Evolutionary conservation across 495 filamentous ascomycete genomes (phyloP), one percentile per base, ranked within the genome.

Genomic region (Trichoderma virens): DNA sequence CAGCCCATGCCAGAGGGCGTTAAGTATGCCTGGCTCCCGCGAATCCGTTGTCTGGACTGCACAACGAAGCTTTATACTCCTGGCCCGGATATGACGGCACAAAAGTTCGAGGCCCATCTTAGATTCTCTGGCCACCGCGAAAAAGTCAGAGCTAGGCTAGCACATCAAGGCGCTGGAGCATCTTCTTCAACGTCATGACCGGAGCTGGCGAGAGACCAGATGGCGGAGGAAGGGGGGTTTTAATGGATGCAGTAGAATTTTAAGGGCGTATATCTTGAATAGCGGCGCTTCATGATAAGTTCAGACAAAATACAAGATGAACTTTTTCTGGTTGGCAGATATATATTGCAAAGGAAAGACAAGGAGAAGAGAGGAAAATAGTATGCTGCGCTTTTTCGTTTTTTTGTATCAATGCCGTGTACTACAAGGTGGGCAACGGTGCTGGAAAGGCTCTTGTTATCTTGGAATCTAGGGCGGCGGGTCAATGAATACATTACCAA

Each of bases 51-150:
- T 70, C 83, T 85, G 47, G 94, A 97, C 71, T 97, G 94, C 75
- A 90, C 93, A 2, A 91, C 92, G 38, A 97, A 97, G 72, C 76
- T 96, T 34, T 98, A 98, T 72, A 96, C 89, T 0, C 88, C 91
- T 1, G 89, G 90, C 0, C 93, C 93, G 0, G 90, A 85, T 27
- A 86, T 82, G 70, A 91, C 92, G 0, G 88, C 92, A 13, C 86
- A 87, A n/a, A 92, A 94, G 70, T 97, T 97, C 64, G 88, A 93
- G 75, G 86, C 93, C 6, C 92, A 97, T 76, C 77, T 96, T n/a
- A 88, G 84, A 68, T 94, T 95, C 74, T 76, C 85, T 41, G 73
- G 81, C 25, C 94, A 97, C 77, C 86, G 88, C 70, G 84, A 90
- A 70, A 84, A 80, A 65, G 92, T 96, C 0, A 70, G 71, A 43